Percentiles rank a stretch among this genome's conserved stretches.
Evolutionary conservation across 2,329 filamentous ascomycete genomes (phyloP).

Genomic region (Pseudogymnoascus sp.): DNA sequence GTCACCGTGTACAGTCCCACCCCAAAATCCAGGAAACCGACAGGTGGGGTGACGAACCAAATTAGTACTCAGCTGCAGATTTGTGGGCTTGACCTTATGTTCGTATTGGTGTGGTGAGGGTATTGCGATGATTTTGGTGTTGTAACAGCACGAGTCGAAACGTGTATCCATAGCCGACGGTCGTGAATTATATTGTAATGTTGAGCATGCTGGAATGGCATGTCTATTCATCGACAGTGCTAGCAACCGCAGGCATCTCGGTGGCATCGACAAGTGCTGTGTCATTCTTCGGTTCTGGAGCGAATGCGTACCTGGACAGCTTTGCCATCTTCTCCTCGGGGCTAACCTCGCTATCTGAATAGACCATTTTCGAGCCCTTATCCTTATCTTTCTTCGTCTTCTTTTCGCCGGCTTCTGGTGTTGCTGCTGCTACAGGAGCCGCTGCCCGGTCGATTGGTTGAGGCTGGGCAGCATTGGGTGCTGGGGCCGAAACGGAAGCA

Average conservation of each 20-base stretch:
- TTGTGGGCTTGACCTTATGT: not conserved
- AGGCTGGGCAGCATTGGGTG: constrained; percentile 23
- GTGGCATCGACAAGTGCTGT: constrained; percentile 23
- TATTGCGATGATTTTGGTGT: not conserved
- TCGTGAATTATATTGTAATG: not conserved
- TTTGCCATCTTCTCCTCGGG: constrained; percentile 84
- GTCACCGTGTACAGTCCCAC: not conserved
- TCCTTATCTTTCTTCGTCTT: constrained; percentile 61
- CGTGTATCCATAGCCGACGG: not conserved
- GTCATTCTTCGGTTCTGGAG: constrained; percentile 34
- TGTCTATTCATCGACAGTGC: constrained; percentile 16
- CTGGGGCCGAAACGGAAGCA: constrained; percentile 34
- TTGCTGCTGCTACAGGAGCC: constrained; percentile 29
- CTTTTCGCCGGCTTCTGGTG: constrained; percentile 41
- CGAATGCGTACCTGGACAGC: constrained; percentile 66
- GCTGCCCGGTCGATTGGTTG: constrained; percentile 37
- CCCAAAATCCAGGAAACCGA: constrained; percentile 5
- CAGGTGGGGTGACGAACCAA: constrained; percentile 9
- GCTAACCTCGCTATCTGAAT: constrained; percentile 69
- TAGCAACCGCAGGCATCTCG: constrained; percentile 19
- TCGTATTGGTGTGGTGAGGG: not conserved
- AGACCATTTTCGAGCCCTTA: constrained; percentile 66
- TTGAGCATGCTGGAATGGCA: not conserved
- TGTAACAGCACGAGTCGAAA: not conserved
- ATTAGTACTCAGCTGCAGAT: constrained; percentile 9